These are phyloP conservation scores for Rhynchospora tenuis DNA, from an alignment of 176 grass and related monocot species.

Conservation along the genomic window DNA sequence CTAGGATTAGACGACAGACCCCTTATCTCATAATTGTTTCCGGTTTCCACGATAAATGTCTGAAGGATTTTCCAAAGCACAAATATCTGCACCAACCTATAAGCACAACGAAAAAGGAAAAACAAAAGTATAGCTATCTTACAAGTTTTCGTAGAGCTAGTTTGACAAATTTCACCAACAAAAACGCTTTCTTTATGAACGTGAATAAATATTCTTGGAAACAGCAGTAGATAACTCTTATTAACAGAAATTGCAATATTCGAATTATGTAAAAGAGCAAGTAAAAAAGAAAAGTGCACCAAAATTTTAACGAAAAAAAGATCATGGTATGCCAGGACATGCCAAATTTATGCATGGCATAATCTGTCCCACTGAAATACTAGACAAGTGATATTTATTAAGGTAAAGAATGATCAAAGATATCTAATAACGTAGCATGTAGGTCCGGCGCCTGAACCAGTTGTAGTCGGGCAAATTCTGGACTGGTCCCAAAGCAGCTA, in stretches of 20 bases:
- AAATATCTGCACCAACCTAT: too few species aligned
- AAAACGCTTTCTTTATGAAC: not conserved
- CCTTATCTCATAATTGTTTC: too few species aligned
- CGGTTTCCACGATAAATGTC: too few species aligned
- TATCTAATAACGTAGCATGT: slow-evolving; percentile 87
- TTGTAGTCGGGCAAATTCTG: slow-evolving; percentile 93
- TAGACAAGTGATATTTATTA: slow-evolving; percentile 19
- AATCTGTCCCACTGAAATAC: not conserved
- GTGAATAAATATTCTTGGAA: not conserved
- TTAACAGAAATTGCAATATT: slow-evolving; percentile 6
- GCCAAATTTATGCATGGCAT: slow-evolving; percentile 6
- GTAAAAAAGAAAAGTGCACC: slow-evolving; percentile 29
- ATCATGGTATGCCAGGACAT: slow-evolving; percentile 28
- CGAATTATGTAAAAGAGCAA: not conserved
- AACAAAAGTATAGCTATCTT: not conserved
- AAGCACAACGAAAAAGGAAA: not conserved
- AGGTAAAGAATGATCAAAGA: slow-evolving; percentile 36
- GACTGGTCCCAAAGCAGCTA: slow-evolving; percentile 89
- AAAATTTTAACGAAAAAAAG: slow-evolving; percentile 43
- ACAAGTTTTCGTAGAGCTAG: too few species aligned
- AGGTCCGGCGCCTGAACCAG: slow-evolving; percentile 98
- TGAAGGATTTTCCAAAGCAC: too few species aligned
- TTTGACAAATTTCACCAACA: not conserved
- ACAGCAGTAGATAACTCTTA: slow-evolving; percentile 3
- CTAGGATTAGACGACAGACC: too few species aligned